phyloP scores from a whole-genome alignment of 78 protist genomes.

The Protostelium mycophagum region DNA sequence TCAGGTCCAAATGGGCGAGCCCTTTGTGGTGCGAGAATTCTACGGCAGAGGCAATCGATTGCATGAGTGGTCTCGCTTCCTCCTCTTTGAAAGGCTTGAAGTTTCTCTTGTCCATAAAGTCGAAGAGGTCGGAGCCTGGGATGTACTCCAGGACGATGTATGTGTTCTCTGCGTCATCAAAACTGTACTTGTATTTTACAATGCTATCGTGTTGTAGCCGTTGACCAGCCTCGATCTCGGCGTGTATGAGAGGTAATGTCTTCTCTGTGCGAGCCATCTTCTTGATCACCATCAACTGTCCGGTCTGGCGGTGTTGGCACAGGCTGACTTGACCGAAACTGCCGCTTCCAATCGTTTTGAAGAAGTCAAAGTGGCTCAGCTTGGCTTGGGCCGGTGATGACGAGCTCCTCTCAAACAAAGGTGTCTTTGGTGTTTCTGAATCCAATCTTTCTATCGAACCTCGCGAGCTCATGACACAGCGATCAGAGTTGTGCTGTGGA shows the following conservation, averaged over 20 bases:
- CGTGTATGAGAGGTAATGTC: not conserved
- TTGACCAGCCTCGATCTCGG: not conserved
- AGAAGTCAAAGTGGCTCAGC: not conserved
- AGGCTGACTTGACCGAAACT: not conserved
- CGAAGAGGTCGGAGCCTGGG: not conserved
- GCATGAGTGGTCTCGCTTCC: not conserved
- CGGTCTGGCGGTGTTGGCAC: not conserved
- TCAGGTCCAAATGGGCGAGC: not conserved
- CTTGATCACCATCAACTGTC: not conserved
- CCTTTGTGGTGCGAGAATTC: not conserved
- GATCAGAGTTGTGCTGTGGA: no score
- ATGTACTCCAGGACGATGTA: not conserved
- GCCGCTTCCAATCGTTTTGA: not conserved
- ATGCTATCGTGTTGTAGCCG: not conserved
- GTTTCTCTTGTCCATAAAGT: not conserved
- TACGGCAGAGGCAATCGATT: not conserved
- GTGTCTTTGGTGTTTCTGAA: no score
- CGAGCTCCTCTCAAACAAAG: no score
- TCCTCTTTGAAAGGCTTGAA: not conserved
- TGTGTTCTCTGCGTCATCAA: not conserved
- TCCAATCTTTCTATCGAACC: no score
- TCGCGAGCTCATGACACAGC: no score
- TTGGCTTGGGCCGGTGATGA: no score
- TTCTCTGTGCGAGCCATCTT: not conserved
- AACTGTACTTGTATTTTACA: not conserved